Evolutionary conservation across 306 rosid species (phyloP), one percentile per base, ranked within the genome.

Genomic region (Quercus ilex): DNA sequence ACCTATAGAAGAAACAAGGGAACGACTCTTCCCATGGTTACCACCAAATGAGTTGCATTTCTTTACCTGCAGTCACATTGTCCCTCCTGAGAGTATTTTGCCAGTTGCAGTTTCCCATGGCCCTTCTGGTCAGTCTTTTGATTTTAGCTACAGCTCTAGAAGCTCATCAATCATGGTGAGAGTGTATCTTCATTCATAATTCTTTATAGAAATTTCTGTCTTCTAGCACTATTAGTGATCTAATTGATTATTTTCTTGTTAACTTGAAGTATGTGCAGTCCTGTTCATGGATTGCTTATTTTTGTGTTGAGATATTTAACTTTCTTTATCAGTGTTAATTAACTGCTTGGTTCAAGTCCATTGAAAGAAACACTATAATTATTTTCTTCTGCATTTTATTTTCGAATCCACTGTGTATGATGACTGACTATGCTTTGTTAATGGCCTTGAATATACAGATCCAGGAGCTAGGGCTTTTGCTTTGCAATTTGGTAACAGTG

Each of bases 1-100:
- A 79, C 99, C 99, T 71, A 88, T 90, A 81, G 99, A 92, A 85
- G 99, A 95, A 87, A 90, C 92, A 67, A 84, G 95, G 85, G 99
- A 88, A 80, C 85, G 97, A 74, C 97, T 95, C 76, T 92, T 95
- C 86, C 97, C 97, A 25, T 83, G 89, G 90, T 77, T 95, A 81
- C 91, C 88, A 67, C 86, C 68, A 13, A 69, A 89, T 69, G 83
- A 85, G 80, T 82, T 94, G 85, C 89, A 89, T 49, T 95, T 95
- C 84, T 95, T 95, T 87, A 90, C 99, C 43, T 92, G 97, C 26
- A 88, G 87, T 74, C 99, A 95, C 71, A 95, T 95, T 78, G 92
- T 95, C 60, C 89, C 98, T 78, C 92, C 96, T 0, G 96, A 92
- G 72, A 92, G 92, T 87, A 79, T 92, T 85, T 83, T 91, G 91